Evolutionary conservation across 139 green algal species (phyloP).

Genomic region (Edaphochlamys debaryana): DNA sequence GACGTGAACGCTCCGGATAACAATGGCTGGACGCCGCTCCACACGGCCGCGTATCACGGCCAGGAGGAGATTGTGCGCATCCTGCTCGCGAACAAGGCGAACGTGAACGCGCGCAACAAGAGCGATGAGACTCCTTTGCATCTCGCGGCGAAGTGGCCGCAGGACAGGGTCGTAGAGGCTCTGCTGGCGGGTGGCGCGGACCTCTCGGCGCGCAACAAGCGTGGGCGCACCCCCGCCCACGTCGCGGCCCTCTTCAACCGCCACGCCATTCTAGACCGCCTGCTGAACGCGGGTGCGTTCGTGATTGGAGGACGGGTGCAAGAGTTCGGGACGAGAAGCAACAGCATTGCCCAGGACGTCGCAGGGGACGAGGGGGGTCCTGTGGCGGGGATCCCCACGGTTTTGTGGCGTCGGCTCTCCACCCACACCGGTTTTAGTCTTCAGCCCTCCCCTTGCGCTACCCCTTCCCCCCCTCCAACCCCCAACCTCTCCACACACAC

Average conservation of each 20-base stretch:
- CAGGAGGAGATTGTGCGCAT: conserved; percentile 49
- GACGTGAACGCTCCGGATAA: conserved; percentile 48
- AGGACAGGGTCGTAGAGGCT: conserved; percentile 47
- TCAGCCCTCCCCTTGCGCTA: no score
- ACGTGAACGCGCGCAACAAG: conserved; percentile 44
- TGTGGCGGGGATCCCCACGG: no score
- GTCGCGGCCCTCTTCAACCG: conserved; percentile 43
- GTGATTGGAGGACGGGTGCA: not conserved
- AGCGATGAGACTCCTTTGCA: conserved; percentile 43
- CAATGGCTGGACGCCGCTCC: conserved; percentile 45
- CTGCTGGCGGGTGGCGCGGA: conserved; percentile 40
- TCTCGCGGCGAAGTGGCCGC: conserved; percentile 53
- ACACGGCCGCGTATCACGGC: conserved; percentile 48
- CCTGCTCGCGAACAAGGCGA: conserved; percentile 15
- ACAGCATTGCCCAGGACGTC: no score
- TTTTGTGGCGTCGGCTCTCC: no score
- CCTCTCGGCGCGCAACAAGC: conserved; percentile 42
- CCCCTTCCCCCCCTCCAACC: no score
- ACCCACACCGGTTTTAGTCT: no score
- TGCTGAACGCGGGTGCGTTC: conserved; percentile 43
- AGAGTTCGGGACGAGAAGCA: no score
- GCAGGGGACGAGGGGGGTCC: no score
- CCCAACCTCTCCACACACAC: not conserved
- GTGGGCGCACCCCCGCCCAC: conserved; percentile 44
- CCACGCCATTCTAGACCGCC: conserved; percentile 43